Conservation (phyloP, 371 early-diverging fungal species). For the Apophysomyces variabilis region DNA sequence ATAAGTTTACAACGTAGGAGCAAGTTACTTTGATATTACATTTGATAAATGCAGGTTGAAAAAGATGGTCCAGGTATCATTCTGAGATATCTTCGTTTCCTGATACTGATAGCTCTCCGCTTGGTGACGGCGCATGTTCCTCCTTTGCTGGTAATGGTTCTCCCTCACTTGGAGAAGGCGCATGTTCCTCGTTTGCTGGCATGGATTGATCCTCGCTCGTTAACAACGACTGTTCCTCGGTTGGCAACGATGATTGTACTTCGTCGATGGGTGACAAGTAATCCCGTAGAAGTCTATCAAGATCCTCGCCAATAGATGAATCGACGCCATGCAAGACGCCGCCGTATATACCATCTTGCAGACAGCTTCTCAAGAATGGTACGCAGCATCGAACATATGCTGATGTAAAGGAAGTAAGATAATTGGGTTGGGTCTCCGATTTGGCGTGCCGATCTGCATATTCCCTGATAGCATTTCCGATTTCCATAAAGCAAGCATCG, state of each 20-base stretch:
- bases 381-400: slow-evolving; percentile 51
- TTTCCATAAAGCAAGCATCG: slow-evolving; percentile 40
- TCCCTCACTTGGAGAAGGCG: not conserved
- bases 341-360: slow-evolving; percentile 50
- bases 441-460: slow-evolving; percentile 39
- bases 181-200: not conserved
- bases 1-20: no score
- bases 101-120: not conserved
- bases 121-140: not conserved
- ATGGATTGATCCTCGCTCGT: no score
- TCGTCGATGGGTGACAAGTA: slow-evolving; percentile 24
- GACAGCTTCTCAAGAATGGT: slow-evolving; percentile 49
- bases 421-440: slow-evolving; percentile 21
- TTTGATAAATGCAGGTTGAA: no score
- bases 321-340: slow-evolving; percentile 21
- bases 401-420: slow-evolving; percentile 39
- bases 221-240: no score
- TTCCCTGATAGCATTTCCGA: slow-evolving; percentile 49
- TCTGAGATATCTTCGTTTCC: not conserved
- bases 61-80: no score
- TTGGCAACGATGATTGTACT: not conserved
- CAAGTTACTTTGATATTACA: no score
- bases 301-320: slow-evolving; percentile 18
- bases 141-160: not conserved
- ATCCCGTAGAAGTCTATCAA: slow-evolving; percentile 28